phyloP scores from a whole-genome alignment of 2,329 filamentous ascomycete species.

The Acrodontium crateriforme region DNA sequence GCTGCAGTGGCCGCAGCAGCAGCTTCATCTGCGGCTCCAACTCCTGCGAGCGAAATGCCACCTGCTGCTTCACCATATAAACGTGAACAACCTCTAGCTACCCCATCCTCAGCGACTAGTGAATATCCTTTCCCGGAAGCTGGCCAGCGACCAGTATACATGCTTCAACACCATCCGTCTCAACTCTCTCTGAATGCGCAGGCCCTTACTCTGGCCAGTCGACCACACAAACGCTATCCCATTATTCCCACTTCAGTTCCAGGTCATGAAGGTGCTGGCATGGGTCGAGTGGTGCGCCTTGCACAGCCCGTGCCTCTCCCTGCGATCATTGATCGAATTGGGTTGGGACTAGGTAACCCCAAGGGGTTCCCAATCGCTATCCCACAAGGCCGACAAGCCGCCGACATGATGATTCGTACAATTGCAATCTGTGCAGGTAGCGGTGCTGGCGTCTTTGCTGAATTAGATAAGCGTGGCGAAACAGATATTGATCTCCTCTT shows the following conservation, averaged over 20 bases:
- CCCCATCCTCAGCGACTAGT: constrained; percentile 4
- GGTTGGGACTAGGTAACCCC: constrained; percentile 50
- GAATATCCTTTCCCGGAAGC: constrained; percentile 24
- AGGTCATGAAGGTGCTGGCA: constrained; percentile 38
- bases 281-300: constrained; percentile 48
- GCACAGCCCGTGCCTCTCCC: constrained; percentile 37
- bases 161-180: constrained; percentile 36
- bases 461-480: constrained; percentile 29
- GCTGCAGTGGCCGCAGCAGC: constrained; percentile 5
- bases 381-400: constrained; percentile 42
- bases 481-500: constrained; percentile 70
- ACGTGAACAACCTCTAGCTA: constrained; percentile 3
- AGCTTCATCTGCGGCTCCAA: constrained; percentile 1
- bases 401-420: constrained; percentile 45
- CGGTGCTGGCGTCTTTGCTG: constrained; percentile 61
- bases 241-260: constrained; percentile 36
- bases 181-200: constrained; percentile 24
- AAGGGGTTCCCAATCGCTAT: constrained; percentile 51
- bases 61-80: not conserved
- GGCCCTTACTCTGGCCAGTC: constrained; percentile 27
- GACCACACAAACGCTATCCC: constrained; percentile 37
- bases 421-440: constrained; percentile 86
- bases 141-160: constrained; percentile 27
- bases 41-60: constrained; percentile 5
- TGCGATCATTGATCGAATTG: constrained; percentile 48